Evolutionary conservation across 108 stramenopile species (phyloP).

Genomic region (Skeletonema menzelii): DNA sequence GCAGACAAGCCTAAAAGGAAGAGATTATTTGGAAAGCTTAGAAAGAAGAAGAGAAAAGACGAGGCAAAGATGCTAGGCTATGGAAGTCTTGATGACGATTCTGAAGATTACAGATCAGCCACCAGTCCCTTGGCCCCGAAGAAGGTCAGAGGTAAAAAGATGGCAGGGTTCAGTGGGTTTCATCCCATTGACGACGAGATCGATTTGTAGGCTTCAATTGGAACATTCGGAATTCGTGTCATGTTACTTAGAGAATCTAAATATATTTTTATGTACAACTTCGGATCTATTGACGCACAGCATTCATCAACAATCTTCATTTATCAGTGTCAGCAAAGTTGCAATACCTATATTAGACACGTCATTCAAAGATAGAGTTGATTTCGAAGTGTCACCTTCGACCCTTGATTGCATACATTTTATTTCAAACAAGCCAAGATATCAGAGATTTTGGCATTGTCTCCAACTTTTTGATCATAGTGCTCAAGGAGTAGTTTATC

Average conservation of each 20-base stretch:
- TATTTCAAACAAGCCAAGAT: conserved; percentile 24
- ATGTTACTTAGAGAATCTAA: too few relatives aligned
- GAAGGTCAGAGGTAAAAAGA: conserved; percentile 22
- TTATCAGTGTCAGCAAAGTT: not conserved
- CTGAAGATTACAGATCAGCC: conserved; percentile 22
- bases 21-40: conserved; percentile 27
- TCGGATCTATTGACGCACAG: not conserved
- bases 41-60: conserved; percentile 21
- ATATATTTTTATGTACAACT: too few relatives aligned
- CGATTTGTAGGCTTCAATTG: not conserved
- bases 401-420: not conserved
- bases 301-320: not conserved
- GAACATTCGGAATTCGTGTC: not conserved
- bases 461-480: conserved; percentile 50
- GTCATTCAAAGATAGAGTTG: not conserved
- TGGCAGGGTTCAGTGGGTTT: not conserved
- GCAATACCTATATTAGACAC: not conserved
- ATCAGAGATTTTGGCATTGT: conserved; percentile 39
- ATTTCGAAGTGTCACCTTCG: not conserved
- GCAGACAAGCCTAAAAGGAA: conserved; percentile 25
- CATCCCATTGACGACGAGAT: conserved; percentile 12
- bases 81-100: conserved; percentile 31
- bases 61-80: conserved; percentile 15
- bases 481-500: conserved; percentile 27
- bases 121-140: conserved; percentile 10